phyloP scores from a whole-genome alignment of 2,329 filamentous ascomycete genomes.

The Rhinocladiella mackenziei region DNA sequence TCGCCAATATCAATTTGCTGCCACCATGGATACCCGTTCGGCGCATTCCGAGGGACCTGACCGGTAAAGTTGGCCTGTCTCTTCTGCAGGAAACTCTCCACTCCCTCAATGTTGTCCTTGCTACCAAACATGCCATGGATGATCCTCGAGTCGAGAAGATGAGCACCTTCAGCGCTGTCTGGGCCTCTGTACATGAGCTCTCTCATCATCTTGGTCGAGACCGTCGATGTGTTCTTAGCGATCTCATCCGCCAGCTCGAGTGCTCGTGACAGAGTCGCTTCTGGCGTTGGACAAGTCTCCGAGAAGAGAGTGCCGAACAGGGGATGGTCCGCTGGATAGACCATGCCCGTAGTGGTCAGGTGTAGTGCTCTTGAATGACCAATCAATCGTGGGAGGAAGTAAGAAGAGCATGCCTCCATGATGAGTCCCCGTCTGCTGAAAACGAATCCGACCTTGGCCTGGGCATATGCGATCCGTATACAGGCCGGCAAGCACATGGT shows the following conservation, averaged over 20 bases:
- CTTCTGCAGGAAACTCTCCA: constrained; percentile 67
- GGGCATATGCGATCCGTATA: constrained; percentile 49
- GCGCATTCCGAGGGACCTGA: constrained; percentile 57
- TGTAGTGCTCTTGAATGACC: constrained; percentile 61
- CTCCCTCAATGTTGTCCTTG: constrained; percentile 64
- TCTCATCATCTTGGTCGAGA: constrained; percentile 64
- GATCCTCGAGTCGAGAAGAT: constrained; percentile 58
- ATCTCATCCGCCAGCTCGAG: constrained; percentile 65
- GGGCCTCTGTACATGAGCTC: constrained; percentile 61
- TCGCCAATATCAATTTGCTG: constrained; percentile 47
- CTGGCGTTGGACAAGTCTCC: constrained; percentile 56
- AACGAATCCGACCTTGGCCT: constrained; percentile 67
- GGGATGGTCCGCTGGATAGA: constrained; percentile 50
- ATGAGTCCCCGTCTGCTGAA: constrained; percentile 64
- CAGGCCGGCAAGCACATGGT: constrained; percentile 58
- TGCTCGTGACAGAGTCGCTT: constrained; percentile 60
- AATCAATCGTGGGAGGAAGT: constrained; percentile 65
- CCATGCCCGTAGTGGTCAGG: constrained; percentile 61
- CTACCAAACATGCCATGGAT: constrained; percentile 40
- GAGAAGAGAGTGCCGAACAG: constrained; percentile 62
- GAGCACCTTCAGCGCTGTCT: constrained; percentile 62
- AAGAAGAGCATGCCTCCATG: constrained; percentile 66
- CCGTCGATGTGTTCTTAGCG: constrained; percentile 60
- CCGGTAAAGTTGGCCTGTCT: constrained; percentile 59
- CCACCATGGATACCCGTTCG: constrained; percentile 66